Conservation (phyloP, 2,329 filamentous ascomycete species). For the Penicillium frequentans region DNA sequence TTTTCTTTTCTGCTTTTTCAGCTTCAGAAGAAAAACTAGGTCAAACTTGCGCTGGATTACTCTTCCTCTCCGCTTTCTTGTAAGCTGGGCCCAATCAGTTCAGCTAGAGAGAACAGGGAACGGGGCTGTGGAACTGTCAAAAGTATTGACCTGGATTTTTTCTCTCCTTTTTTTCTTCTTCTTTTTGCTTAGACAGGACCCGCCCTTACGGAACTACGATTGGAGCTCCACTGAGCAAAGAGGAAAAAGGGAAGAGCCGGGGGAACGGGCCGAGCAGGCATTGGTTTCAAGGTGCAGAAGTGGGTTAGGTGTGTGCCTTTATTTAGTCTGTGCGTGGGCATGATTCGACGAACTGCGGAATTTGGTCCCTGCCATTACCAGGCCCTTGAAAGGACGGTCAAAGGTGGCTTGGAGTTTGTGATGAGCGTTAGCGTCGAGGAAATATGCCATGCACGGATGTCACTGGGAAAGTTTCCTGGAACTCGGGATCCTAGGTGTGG, state of each 20-base stretch:
- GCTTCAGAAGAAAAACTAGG: background rate
- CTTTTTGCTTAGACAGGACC: background rate
- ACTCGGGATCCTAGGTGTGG: slow-evolving; percentile 2
- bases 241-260: slow-evolving; percentile 24
- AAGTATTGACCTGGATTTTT: background rate
- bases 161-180: background rate
- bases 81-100: background rate
- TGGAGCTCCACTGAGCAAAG: slow-evolving; percentile 14
- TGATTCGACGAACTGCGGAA: background rate
- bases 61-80: background rate
- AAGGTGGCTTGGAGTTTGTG: slow-evolving; percentile 2
- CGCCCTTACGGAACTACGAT: slow-evolving; percentile 7
- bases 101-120: background rate
- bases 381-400: slow-evolving; percentile 15
- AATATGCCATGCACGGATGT: background rate
- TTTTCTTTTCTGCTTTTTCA: background rate
- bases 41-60: background rate
- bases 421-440: slow-evolving; percentile 1
- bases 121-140: background rate
- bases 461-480: background rate
- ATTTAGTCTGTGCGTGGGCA: background rate
- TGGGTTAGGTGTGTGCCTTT: background rate
- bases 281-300: slow-evolving; percentile 14
- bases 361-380: slow-evolving; percentile 9
- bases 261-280: slow-evolving; percentile 28